Base-by-base conservation (phyloP, 768 basidiomycete genomes). In the Tephrocybe sp. region DNA sequence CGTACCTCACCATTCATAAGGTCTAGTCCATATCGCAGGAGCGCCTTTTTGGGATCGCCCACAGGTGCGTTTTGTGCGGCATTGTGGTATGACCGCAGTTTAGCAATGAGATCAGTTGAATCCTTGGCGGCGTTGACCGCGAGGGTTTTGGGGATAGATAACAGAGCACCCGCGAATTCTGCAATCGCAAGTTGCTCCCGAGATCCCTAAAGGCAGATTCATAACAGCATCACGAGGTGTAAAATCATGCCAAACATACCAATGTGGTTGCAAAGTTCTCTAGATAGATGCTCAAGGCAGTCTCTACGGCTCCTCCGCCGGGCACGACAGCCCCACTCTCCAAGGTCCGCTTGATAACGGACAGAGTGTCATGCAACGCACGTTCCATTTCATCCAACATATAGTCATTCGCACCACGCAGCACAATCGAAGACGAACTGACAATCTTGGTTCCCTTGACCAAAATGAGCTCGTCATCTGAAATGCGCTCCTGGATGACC, bases 311-410 rank as follows among this genome's bases (percentile, higher is more conserved):
- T 49, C 96, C 97, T 45, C 97, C 97, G 47, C 96, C 97, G 1
- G 97, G 95, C 9, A 98, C 95, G 21, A 98, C 94, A 26, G 87
- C 70, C 8, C 96, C 97, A 59, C 93, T 95, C 76, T 99, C 97
- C 39, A 98, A 72, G 5, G 97, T 98, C 50, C 96, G 83, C 75
- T 99, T 99, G 74, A 98, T 92, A 60, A 97, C 81, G 24, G 91
- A 96, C 54, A 98, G 69, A 1, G 91, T 89, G 66, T 99, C 97
- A 64, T 99, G 96, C 59, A 98, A 68, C 0, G 92, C 88, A 40
- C 97, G 78, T 72, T 99, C 97, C 97, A 98, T 99, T 77, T 99
- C 97, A 66, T 99, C 97, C 59, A 98, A 73, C 90, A 98, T 94
- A 68, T 96, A 98, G 69, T 99, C 97, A 68, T 98, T 99, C 24